Evolutionary conservation across 345 rosid genomes (phyloP), one percentile per base, ranked within the genome.

Genomic region (Leavenworthia alabamica): DNA sequence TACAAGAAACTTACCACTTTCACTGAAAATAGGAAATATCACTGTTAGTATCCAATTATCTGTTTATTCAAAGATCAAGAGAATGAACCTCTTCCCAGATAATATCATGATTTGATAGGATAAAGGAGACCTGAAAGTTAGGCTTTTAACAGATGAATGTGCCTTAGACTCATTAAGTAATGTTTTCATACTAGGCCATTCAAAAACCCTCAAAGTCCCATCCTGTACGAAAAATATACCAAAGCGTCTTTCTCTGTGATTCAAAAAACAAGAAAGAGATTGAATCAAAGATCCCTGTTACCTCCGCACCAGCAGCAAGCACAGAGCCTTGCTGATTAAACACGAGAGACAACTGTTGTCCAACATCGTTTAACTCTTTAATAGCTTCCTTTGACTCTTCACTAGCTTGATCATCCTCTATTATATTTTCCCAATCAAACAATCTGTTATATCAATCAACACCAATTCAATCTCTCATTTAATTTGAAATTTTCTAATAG

Each of bases 221-320:
- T 93, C 94, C 96, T 89, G 94, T 33, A 65, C 55, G n/a, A n/a
- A n/a, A n/a, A n/a, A n/a, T n/a, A n/a, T n/a, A n/a, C 53, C 20
- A 8, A 45, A 37, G 26, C 27, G 4, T 50, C 19, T 17, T 13
- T 20, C 48, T 26, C 29, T 47, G 42, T 22, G 44, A 41, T 29
- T 10, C 3, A 45, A 20, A 52, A n/a, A n/a, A n/a, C n/a, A n/a
- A 35, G 3, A 24, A 52, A 23, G 4, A 8, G 46, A 19, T 1
- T 8, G 19, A 41, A 42, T 23, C 42, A 1, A 59, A 52, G 33
- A 66, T 51, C 48, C 69, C 56, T 56, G 45, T 46, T 81, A 93
- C 96, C 97, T 94, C 97, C 0, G 85, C 84, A 46, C 99, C 99
- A 60, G 74, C 67, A 36, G 97, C 96, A 29, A 90, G 81, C 26